Base-by-base conservation (phyloP, 2,329 filamentous ascomycete genomes). In the Aspergillus niger region DNA sequence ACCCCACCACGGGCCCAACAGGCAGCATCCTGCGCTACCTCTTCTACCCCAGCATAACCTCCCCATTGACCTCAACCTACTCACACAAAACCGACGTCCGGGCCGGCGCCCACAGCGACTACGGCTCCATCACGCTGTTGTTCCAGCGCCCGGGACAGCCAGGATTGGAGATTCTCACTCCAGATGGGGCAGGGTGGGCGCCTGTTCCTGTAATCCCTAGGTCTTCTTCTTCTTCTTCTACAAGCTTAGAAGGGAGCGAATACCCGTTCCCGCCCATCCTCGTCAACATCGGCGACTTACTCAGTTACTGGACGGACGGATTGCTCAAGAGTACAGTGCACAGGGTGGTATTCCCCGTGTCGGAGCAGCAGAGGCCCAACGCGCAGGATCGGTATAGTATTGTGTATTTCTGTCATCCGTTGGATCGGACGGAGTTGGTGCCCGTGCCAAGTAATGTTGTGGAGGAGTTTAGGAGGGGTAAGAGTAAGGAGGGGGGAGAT, bases 61-160 rank as follows among this genome's bases (percentile, higher is more conserved):
- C 67, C 68, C 81, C 36, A 55, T 70, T 63, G 70, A 79, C 57
- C 64, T 70, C 74, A 48, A 71, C 77, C 54, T 81, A 81, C 68
- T 70, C 81, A 48, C 81, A 82, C 5, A 76, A 77, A 39, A 77
- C 81, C 17, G 91, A 94, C 70, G 86, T 97, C 62, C 89, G 94
- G 28, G 94, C 94, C 6, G 95, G 94, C 59, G 92, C 94, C 0
- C 94, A 98, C 76, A 94, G 90, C 4, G 93, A 97, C 79, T 97
- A 97, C 77, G 86, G 86, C 32, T 84, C 80, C 58, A 72, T 89
- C 52, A 89, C 87, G 0, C 80, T 89, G 0, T 85, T 98, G 10
- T 98, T 99, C 81, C 92, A 95, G 67, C 85, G 93, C 2, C 86
- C 86, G 0, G 90, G 90, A 1, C 92, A 97, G 70, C 89, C 92